Evolutionary conservation across 176 grass and related monocot species (phyloP), one percentile per base, ranked within the genome.

Genomic region (Elymus sibiricus): DNA sequence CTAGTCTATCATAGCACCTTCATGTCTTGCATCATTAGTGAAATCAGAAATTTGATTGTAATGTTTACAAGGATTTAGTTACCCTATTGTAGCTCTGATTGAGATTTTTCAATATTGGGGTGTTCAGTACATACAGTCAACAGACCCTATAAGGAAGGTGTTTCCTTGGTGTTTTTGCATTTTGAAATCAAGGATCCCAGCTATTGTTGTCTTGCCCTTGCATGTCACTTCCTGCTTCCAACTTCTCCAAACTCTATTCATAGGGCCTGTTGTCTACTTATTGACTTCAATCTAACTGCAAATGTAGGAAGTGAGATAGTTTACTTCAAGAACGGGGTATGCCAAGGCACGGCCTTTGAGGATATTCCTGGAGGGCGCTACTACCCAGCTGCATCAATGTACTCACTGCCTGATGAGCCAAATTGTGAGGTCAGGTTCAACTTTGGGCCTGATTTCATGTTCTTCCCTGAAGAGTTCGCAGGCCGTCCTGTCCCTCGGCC

Each of bases 341-440:
- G 84, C 75, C 90, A 96, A 76, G 97, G 97, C 63, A 86, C 83
- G 39, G 92, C 94, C 25, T 99, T 99, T 59, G 81, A 84, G 21
- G 87, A 99, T 46, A 70, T 99, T 72, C 93, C 93, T 84, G 97
- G 94, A 63, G 94, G 92, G 39, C 83, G 94, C 43, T 97, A 99
- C 43, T 94, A 82, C 82, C 97, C 97, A 53, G 94, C 97, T 9
- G 92, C 90, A 19, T 99, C 94, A 28, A 90, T 91, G 87, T 99
- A 99, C 75, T 93, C 97, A 5, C 66, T 96, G 25, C 97, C 90
- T 78, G 87, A 91, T n/a, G 82, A 99, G 65, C 88, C 90, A 19
- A 96, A 90, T 78, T 96, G 92, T 37, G 82, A 89, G 74, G 97
- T 97, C 22, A 86, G 42, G 67, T 99, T 99, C 87, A 99, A 96